Conservation (phyloP, 768 basidiomycete species). For the Naematelia aurantialba region DNA sequence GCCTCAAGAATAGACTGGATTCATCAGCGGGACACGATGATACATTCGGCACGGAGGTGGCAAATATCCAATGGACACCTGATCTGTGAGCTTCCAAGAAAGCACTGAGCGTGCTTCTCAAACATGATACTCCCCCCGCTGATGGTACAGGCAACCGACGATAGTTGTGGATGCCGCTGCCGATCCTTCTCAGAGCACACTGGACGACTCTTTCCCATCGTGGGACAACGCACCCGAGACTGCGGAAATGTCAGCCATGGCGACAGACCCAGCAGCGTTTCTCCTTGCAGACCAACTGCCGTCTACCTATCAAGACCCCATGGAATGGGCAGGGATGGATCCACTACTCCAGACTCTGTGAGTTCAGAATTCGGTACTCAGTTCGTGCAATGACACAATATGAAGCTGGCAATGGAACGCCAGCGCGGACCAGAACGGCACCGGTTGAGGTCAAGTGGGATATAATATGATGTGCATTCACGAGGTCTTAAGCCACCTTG, state of each 20-base stretch:
- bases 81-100: too few relatives aligned
- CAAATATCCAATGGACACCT: not conserved
- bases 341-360: constrained; percentile 6
- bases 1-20: not conserved
- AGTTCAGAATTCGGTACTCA: not conserved
- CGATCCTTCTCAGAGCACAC: not conserved
- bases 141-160: not conserved
- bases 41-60: not conserved
- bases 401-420: constrained; percentile 3
- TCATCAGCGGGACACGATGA: not conserved
- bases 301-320: constrained; percentile 1
- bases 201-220: not conserved
- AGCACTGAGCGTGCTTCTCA: too few relatives aligned
- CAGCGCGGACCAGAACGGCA: not conserved
- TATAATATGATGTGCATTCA: not conserved
- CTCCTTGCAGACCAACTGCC: not conserved
- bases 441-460: not conserved
- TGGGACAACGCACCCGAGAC: not conserved
- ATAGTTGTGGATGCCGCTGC: not conserved
- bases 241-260: not conserved
- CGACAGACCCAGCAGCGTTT: constrained; percentile 1
- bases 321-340: constrained; percentile 5
- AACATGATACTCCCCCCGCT: too few relatives aligned
- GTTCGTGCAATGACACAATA: not conserved
- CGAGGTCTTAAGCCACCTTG: not conserved